These are phyloP conservation scores for Colletotrichum cuscutae DNA, from an alignment of 2,329 filamentous ascomycete species.

Conservation along the genomic window DNA sequence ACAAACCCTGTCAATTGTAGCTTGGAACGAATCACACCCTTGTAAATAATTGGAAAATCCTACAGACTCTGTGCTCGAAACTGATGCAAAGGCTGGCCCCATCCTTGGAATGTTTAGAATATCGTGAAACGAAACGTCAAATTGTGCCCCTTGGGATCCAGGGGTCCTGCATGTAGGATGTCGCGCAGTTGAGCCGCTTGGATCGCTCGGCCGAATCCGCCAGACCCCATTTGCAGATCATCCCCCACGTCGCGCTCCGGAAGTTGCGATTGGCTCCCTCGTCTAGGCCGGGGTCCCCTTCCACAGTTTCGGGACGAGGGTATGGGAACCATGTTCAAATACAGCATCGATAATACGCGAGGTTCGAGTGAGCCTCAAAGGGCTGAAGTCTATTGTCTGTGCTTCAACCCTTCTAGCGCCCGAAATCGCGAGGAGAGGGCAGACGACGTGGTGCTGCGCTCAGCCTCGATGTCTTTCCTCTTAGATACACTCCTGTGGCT, in stretches of 20 bases:
- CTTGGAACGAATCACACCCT: not conserved
- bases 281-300: slow-evolving; percentile 17
- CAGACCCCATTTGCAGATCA: slow-evolving; percentile 13
- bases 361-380: not conserved
- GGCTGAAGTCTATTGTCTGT: not conserved
- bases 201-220: slow-evolving; percentile 22
- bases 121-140: slow-evolving; percentile 31
- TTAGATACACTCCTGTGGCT: too few species aligned
- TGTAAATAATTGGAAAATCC: slow-evolving; percentile 4
- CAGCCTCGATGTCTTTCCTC: too few species aligned
- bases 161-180: slow-evolving; percentile 1
- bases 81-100: not conserved
- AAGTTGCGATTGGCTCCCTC: slow-evolving; percentile 29
- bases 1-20: not conserved
- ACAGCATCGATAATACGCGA: not conserved
- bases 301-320: slow-evolving; percentile 4
- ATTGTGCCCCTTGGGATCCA: not conserved
- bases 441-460: too few species aligned
- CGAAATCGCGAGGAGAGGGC: not conserved
- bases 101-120: slow-evolving; percentile 15
- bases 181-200: not conserved
- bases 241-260: not conserved
- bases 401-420: not conserved
- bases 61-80: slow-evolving; percentile 10
- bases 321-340: slow-evolving; percentile 21